Percentiles rank a stretch among this genome's conserved stretches.
Evolutionary conservation across 345 rosid genomes (phyloP).

Genomic region (Schrenkiella parvula): DNA sequence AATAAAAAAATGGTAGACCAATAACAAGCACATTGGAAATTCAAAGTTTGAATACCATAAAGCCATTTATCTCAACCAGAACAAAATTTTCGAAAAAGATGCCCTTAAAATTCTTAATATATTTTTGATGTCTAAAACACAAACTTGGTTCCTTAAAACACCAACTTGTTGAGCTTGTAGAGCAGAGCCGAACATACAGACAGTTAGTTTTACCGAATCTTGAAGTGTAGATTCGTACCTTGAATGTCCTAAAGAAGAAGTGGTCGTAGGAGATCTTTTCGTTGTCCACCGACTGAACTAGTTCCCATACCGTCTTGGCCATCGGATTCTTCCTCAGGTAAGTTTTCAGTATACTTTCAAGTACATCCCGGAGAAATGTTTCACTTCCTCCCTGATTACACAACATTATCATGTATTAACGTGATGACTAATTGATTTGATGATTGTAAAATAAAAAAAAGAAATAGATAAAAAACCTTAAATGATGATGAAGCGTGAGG

Average conservation of each 20-base stretch:
- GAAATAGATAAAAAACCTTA: conserved; percentile 14
- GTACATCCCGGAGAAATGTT: conserved; percentile 58
- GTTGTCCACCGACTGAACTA: conserved; percentile 49
- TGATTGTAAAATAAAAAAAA: neutral
- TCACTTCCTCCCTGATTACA: conserved; percentile 42
- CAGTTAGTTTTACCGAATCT: neutral
- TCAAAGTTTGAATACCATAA: too few relatives aligned
- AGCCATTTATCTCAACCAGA: too few relatives aligned
- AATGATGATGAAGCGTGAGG: conserved; percentile 21
- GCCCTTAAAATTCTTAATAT: neutral
- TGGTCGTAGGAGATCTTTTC: conserved; percentile 70
- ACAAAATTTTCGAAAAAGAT: neutral
- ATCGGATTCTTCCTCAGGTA: conserved; percentile 68
- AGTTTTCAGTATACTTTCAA: conserved; percentile 56
- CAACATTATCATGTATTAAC: neutral
- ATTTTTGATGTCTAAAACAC: neutral
- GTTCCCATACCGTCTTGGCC: conserved; percentile 65
- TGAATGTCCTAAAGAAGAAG: conserved; percentile 76
- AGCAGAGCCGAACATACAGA: neutral
- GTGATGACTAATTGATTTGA: neutral
- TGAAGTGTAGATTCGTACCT: conserved; percentile 39
- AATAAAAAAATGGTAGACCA: too few relatives aligned
- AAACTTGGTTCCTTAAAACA: neutral
- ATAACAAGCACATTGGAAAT: neutral
- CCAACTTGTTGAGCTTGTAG: neutral